Conservation (phyloP, 352 stramenopile species). For the Aphanomyces astaci region DNA sequence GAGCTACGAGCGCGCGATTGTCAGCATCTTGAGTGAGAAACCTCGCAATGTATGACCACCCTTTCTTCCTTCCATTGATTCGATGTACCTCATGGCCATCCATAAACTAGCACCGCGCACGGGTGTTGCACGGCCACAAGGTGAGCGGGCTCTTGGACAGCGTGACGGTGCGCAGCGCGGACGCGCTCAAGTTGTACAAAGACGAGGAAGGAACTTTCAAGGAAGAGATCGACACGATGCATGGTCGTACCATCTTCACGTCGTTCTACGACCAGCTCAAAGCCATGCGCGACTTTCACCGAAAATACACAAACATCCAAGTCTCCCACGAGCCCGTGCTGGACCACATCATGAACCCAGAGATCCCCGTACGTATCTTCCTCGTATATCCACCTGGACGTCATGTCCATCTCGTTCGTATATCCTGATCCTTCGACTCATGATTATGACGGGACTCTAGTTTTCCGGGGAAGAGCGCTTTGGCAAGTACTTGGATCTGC, state of each 20-base stretch:
- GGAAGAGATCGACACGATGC: conserved; percentile 72
- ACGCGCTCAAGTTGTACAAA: conserved; percentile 72
- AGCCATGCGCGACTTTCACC: conserved; percentile 72
- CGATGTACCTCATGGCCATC: too few species aligned
- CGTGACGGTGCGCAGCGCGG: conserved; percentile 54
- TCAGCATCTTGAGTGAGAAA: conserved; percentile 67
- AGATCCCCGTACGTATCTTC: conserved; percentile 35
- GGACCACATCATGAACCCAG: conserved; percentile 50
- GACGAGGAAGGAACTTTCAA: conserved; percentile 75
- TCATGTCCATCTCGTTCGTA: neutral
- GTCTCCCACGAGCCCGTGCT: conserved; percentile 60
- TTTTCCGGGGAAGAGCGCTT: conserved; percentile 86
- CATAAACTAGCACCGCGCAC: conserved; percentile 71
- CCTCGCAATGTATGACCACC: conserved; percentile 58
- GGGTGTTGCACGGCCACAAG: conserved; percentile 76
- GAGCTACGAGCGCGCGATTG: conserved; percentile 58
- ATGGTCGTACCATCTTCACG: conserved; percentile 66
- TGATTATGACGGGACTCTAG: conserved; percentile 25
- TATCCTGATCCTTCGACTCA: neutral
- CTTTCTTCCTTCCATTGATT: too few species aligned
- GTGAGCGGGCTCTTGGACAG: conserved; percentile 72
- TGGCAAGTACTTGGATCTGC: conserved; percentile 86
- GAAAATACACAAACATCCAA: conserved; percentile 67
- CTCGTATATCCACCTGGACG: neutral
- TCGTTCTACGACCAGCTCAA: conserved; percentile 87